phyloP scores from a whole-genome alignment of 2,329 filamentous ascomycete genomes.

The Colletotrichum sp. region DNA sequence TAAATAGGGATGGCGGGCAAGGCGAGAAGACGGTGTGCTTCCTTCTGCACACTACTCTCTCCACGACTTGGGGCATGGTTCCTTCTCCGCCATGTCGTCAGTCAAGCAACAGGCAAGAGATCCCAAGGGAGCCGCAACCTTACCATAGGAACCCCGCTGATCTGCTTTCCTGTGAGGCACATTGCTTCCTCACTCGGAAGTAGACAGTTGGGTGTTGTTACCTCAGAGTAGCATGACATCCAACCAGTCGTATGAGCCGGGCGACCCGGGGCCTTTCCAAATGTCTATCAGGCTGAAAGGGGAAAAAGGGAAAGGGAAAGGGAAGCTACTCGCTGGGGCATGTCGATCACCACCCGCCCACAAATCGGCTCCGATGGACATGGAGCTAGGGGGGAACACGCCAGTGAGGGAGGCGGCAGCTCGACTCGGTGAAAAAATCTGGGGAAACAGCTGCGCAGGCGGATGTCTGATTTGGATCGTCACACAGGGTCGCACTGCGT shows the following conservation, averaged over 20 bases:
- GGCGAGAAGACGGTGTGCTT: not conserved
- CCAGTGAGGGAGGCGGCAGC: not conserved
- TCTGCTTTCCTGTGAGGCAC: not conserved
- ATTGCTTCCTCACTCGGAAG: not conserved
- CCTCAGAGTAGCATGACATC: not conserved
- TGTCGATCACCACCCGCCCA: slow-evolving; percentile 2
- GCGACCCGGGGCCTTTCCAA: not conserved
- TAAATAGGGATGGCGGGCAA: not conserved
- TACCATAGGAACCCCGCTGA: slow-evolving; percentile 7
- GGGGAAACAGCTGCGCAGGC: not conserved
- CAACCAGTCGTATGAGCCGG: not conserved
- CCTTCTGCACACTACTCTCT: not conserved
- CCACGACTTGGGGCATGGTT: not conserved
- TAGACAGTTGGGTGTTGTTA: not conserved
- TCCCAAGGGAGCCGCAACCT: not conserved
- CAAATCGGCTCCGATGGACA: not conserved
- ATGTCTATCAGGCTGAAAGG: not conserved
- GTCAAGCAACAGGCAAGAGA: not conserved
- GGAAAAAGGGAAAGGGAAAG: not conserved
- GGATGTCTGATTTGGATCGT: slow-evolving; percentile 11
- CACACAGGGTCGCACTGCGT: not conserved
- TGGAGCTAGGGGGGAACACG: not conserved
- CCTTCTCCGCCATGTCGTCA: not conserved
- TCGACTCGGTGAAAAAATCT: not conserved
- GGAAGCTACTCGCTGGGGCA: not conserved